Conservation (phyloP, 371 early-diverging fungal genomes). For the Neoconidiobolus thromboides region DNA sequence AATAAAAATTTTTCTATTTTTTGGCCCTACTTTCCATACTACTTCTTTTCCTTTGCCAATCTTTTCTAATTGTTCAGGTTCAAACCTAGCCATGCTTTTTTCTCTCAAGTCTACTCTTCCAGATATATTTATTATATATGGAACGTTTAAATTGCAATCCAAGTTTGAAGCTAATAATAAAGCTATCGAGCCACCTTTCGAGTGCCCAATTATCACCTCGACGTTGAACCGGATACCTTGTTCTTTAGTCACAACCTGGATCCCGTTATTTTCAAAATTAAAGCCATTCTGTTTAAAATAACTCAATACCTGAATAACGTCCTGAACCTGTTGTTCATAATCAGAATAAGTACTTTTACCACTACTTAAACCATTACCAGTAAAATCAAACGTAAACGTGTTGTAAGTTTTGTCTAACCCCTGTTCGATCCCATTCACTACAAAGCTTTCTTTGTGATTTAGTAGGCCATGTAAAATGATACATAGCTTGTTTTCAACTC, state of each 20-base stretch:
- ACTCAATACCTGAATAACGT: background rate
- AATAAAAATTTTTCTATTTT: background rate
- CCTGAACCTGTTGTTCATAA: background rate
- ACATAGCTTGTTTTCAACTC: too few relatives aligned
- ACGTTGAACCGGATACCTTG: background rate
- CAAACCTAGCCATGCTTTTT: background rate
- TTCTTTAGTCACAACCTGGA: background rate
- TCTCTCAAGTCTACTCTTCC: background rate
- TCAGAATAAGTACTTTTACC: background rate
- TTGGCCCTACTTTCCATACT: background rate
- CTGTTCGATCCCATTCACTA: background rate
- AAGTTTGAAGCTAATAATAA: background rate
- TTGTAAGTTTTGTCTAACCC: background rate
- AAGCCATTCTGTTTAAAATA: too few relatives aligned
- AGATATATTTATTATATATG: background rate
- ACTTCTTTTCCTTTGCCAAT: background rate
- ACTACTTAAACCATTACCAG: background rate
- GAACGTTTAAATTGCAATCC: background rate
- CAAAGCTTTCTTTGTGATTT: background rate
- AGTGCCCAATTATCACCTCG: background rate
- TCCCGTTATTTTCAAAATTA: background rate
- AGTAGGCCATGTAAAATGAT: background rate
- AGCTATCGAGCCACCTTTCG: slow-evolving; percentile 4
- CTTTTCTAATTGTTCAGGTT: background rate
- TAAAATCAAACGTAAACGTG: background rate